Evolutionary conservation across 352 stramenopile species (phyloP), one percentile per base, ranked within the genome.

Genomic region (Elongisporangium undulatum): DNA sequence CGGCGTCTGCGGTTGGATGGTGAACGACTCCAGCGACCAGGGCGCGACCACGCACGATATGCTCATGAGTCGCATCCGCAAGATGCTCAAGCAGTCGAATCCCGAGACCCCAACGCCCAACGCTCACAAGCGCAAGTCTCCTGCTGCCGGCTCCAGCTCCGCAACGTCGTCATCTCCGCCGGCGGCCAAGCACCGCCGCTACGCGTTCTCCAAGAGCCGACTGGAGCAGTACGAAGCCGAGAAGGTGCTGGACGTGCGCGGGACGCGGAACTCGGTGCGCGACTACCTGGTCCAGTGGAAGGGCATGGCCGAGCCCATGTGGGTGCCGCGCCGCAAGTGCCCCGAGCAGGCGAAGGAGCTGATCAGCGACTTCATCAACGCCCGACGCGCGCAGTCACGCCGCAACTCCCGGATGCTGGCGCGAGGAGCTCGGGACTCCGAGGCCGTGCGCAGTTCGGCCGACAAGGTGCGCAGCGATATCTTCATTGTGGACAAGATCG

Each of bases 401-500:
- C 21, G 52, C 51, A 29, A 64, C 9, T 54, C 67, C 19, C 61
- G 9, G 7, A 17, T 26, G 50, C 50, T 57, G 2, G n/a, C 41
- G 52, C 50, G 54, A 51, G 49, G 12, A 22, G 48, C 2, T 9
- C 34, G 16, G 34, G 13, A 45, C 34, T 12, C 34, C 34, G 1
- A 8, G 34, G 12, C 34, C 12, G 34, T 45, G 34, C 10, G 13
- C 34, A 45, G 34, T 45, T 10, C 29, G 12, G 12, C 1, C 29
- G 59, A 51, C 4, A 51, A 38, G 1, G 55, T 13, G 22, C 5
- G 5, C 24, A 51, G 38, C 2, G 51, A 59, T 12, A 59, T 89
- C 16, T 92, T 77, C 51, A 79, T 66, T 21, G 82, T 89, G 20
- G 77, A 90, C 39, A 74, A 80, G 54, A 85, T 92, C 29, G 75